phyloP scores from a whole-genome alignment of 1,284 basidiomycete genomes.

The Thecaphora frezii region DNA sequence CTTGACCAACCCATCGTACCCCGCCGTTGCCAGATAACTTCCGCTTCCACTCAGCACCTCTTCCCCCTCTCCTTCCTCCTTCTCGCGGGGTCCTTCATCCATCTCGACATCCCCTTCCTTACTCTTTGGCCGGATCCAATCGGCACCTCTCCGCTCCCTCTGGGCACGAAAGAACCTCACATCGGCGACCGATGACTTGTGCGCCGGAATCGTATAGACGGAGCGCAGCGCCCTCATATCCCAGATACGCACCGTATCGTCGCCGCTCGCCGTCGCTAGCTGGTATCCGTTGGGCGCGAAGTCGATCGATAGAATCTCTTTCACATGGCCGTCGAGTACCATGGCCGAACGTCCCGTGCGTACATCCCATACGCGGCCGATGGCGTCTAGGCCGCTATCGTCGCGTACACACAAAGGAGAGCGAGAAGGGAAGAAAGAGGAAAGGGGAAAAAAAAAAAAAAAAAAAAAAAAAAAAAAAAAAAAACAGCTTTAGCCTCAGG shows the following conservation, averaged over 20 bases:
- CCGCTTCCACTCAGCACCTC: slow-evolving; percentile 62
- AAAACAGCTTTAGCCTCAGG: too few species aligned
- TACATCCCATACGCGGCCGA: slow-evolving; percentile 94
- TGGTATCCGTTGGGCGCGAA: slow-evolving; percentile 98
- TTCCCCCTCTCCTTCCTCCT: neutral
- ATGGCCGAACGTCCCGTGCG: slow-evolving; percentile 93
- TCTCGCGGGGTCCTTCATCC: slow-evolving; percentile 54
- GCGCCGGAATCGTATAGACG: slow-evolving; percentile 94
- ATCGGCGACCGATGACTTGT: slow-evolving; percentile 90
- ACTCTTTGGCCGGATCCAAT: slow-evolving; percentile 3
- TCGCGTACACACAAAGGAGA: neutral
- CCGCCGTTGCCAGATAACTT: slow-evolving; percentile 86
- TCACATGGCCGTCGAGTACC: slow-evolving; percentile 95
- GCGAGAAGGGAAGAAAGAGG: too few species aligned
- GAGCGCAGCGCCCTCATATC: slow-evolving; percentile 89
- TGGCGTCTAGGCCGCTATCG: slow-evolving; percentile 85
- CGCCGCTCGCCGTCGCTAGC: slow-evolving; percentile 91
- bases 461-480: too few species aligned
- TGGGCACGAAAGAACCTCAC: slow-evolving; percentile 80
- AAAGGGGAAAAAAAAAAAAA: too few species aligned
- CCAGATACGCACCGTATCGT: slow-evolving; percentile 98
- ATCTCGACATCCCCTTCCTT: slow-evolving; percentile 56
- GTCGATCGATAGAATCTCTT: slow-evolving; percentile 85
- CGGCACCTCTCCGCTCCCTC: slow-evolving; percentile 26
- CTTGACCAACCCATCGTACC: slow-evolving; percentile 93